Conservation (phyloP, 2,329 filamentous ascomycete genomes). For the Phialemoniopsis sp. region DNA sequence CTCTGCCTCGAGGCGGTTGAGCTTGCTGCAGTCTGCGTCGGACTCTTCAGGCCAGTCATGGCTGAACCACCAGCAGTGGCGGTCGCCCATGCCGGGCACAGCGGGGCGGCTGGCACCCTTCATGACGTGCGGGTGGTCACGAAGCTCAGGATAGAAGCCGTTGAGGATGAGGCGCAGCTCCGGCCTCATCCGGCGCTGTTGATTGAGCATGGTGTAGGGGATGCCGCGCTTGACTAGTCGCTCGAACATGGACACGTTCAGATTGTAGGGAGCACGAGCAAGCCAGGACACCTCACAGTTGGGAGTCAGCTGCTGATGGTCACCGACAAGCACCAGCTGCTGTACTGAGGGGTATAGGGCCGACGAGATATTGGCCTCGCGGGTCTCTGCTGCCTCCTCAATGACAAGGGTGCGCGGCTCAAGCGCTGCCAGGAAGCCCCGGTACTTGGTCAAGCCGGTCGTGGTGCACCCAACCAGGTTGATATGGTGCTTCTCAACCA, state of each 20-base stretch:
- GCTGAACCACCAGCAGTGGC: conserved; percentile 35
- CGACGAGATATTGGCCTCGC: conserved; percentile 56
- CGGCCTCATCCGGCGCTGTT: conserved; percentile 60
- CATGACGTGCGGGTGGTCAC: conserved; percentile 37
- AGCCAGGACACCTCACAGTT: conserved; percentile 61
- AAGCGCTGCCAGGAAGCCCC: conserved; percentile 62
- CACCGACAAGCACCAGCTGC: conserved; percentile 61
- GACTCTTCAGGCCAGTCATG: conserved; percentile 58
- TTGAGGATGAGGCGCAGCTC: conserved; percentile 37
- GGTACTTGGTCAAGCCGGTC: conserved; percentile 78
- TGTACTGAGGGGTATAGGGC: conserved; percentile 46
- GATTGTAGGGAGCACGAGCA: conserved; percentile 54
- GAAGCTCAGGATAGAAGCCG: conserved; percentile 40
- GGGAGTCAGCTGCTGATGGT: conserved; percentile 75
- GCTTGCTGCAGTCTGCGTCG: conserved; percentile 61
- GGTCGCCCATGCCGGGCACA: conserved; percentile 39
- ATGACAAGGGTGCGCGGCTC: conserved; percentile 67
- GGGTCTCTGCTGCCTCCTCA: conserved; percentile 76
- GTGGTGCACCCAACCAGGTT: conserved; percentile 66
- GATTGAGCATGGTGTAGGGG: conserved; percentile 58
- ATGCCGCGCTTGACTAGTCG: conserved; percentile 64
- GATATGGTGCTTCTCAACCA: conserved; percentile 29
- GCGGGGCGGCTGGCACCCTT: conserved; percentile 24
- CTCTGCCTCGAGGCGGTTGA: conserved; percentile 67
- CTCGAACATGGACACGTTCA: conserved; percentile 77